phyloP scores from a whole-genome alignment of 2,329 filamentous ascomycete species.

The Geosmithia flava region DNA sequence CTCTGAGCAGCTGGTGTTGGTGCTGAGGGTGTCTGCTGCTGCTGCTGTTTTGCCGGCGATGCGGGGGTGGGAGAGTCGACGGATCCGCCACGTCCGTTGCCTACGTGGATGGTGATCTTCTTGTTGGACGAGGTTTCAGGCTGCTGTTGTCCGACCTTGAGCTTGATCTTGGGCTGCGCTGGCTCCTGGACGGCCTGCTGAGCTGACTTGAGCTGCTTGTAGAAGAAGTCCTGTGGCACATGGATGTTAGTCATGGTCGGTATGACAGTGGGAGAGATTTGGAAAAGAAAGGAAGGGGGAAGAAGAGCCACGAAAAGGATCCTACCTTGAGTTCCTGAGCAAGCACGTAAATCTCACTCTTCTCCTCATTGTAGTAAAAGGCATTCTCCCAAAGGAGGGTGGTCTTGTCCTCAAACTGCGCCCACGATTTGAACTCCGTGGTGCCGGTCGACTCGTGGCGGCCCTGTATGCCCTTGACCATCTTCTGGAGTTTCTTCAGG shows the following conservation, averaged over 20 bases:
- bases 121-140: constrained; percentile 26
- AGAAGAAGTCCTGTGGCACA: constrained; percentile 50
- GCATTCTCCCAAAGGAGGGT: constrained; percentile 82
- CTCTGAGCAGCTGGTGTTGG: background rate
- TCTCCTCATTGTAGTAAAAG: constrained; percentile 82
- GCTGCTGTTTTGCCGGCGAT: background rate
- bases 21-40: background rate
- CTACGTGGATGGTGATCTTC: constrained; percentile 63
- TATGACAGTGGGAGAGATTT: no score
- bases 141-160: constrained; percentile 51
- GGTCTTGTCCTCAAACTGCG: constrained; percentile 66
- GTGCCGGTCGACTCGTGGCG: constrained; percentile 50
- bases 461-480: constrained; percentile 60
- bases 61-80: constrained; percentile 13
- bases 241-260: constrained; percentile 6
- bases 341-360: constrained; percentile 68
- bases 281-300: no score
- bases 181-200: constrained; percentile 63
- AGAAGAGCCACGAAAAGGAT: no score
- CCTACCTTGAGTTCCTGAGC: constrained; percentile 70
- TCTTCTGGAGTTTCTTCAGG: constrained; percentile 64
- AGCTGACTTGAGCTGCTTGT: constrained; percentile 55
- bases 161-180: constrained; percentile 63
- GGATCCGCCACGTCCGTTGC: constrained; percentile 38
- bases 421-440: constrained; percentile 71